Conservation (phyloP, 306 rosid species). For the Trifolium fragiferum region DNA sequence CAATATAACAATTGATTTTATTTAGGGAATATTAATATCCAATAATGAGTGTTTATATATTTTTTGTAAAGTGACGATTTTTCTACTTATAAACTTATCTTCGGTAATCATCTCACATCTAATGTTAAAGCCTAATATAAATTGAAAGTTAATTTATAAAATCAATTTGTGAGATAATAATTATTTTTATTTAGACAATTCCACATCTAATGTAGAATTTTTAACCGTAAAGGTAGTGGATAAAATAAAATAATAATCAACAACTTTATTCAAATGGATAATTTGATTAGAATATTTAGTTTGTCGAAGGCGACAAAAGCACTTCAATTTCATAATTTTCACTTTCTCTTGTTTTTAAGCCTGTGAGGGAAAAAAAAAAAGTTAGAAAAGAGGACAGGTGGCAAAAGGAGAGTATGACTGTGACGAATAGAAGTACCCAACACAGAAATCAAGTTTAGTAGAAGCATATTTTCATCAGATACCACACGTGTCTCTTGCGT, state of each 20-base stretch:
- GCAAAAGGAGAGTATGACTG: slow-evolving; percentile 33
- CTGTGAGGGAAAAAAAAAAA: not conserved
- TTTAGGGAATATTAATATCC: no score
- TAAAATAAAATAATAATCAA: not conserved
- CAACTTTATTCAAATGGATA: slow-evolving; percentile 2
- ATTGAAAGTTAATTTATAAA: no score
- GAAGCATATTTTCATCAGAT: slow-evolving; percentile 18
- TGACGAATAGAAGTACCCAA: slow-evolving; percentile 36
- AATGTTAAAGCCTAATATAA: no score
- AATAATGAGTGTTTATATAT: no score
- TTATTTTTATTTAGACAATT: no score
- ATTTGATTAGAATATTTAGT: slow-evolving; percentile 1
- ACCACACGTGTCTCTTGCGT: slow-evolving; percentile 42
- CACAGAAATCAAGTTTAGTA: slow-evolving; percentile 2
- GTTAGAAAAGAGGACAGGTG: slow-evolving; percentile 29
- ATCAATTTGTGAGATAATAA: no score
- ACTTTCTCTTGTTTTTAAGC: not conserved
- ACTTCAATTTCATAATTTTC: not conserved
- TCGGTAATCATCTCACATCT: no score
- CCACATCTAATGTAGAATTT: no score
- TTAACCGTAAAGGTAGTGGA: no score
- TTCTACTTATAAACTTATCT: no score
- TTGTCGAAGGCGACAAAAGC: not conserved
- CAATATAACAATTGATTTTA: no score
- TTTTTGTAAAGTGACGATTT: no score